phyloP scores from a whole-genome alignment of 805 yeast species.

The Ogataea corticis region DNA sequence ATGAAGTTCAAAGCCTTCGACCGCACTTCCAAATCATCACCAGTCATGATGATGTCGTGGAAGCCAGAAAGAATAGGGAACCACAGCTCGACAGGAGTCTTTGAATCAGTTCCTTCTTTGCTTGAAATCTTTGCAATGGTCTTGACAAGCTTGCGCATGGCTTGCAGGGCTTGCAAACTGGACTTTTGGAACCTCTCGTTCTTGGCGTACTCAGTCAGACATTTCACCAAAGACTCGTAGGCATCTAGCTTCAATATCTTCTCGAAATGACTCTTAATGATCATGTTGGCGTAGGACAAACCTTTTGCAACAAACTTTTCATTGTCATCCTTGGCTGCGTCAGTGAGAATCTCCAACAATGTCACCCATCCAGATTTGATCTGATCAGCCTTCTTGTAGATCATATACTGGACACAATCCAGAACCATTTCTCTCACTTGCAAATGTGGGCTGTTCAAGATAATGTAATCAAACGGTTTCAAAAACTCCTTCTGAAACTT shows the following conservation, averaged over 20 bases:
- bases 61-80: slow-evolving; percentile 84
- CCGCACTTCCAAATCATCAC: slow-evolving; percentile 92
- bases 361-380: slow-evolving; percentile 96
- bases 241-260: slow-evolving; percentile 72
- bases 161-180: slow-evolving; percentile 78
- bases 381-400: slow-evolving; percentile 66
- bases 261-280: slow-evolving; percentile 60
- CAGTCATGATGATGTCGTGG: slow-evolving; percentile 88
- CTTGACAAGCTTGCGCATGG: slow-evolving; percentile 61
- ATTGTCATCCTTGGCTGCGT: slow-evolving; percentile 62
- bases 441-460: slow-evolving; percentile 62
- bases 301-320: slow-evolving; percentile 65
- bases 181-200: slow-evolving; percentile 79
- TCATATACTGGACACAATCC: slow-evolving; percentile 86
- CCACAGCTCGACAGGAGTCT: slow-evolving; percentile 61
- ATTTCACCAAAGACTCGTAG: slow-evolving; percentile 61
- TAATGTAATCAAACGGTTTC: slow-evolving; percentile 82
- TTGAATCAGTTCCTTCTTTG: slow-evolving; percentile 31
- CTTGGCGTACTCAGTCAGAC: slow-evolving; percentile 80
- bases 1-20: slow-evolving; percentile 80
- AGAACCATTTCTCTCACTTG: slow-evolving; percentile 86
- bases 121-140: slow-evolving; percentile 50
- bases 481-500: slow-evolving; percentile 93
- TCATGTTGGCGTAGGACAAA: slow-evolving; percentile 59
- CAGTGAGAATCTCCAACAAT: slow-evolving; percentile 73